A percentile compares a stretch with the other conserved stretches of the same genome.
These are phyloP conservation scores for Cordyceps militaris DNA, from an alignment of 2,329 filamentous ascomycete species.

Conservation along the genomic window DNA sequence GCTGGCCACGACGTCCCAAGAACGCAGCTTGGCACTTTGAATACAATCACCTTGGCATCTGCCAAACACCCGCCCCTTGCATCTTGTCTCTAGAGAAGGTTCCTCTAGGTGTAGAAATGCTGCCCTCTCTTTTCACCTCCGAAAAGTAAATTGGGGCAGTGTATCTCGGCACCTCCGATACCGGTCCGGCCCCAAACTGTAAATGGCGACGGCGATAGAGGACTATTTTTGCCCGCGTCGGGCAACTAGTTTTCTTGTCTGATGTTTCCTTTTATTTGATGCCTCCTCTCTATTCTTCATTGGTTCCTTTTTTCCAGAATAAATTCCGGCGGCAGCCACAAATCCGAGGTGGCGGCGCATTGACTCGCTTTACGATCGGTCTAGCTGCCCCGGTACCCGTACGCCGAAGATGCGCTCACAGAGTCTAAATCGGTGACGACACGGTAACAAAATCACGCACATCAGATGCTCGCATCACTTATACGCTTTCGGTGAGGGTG, in stretches of 20 bases:
- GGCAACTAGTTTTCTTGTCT: neutral
- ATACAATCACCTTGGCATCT: constrained; percentile 11
- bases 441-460: neutral
- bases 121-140: no score
- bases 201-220: neutral
- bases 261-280: neutral
- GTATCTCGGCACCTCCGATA: neutral
- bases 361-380: neutral
- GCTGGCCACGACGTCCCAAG: neutral
- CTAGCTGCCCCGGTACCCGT: neutral
- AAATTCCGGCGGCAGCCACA: neutral
- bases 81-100: neutral
- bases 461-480: neutral
- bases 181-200: neutral
- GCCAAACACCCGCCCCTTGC: neutral
- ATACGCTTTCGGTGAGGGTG: no score
- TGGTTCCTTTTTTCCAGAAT: no score
- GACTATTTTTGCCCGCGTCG: neutral
- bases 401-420: neutral
- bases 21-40: constrained; percentile 4
- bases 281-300: neutral
- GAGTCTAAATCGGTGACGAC: constrained; percentile 1
- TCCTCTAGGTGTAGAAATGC: neutral
- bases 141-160: neutral
- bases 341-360: neutral